phyloP scores from a whole-genome alignment of 2,329 filamentous ascomycete species.

The Fusarium denticulatum region DNA sequence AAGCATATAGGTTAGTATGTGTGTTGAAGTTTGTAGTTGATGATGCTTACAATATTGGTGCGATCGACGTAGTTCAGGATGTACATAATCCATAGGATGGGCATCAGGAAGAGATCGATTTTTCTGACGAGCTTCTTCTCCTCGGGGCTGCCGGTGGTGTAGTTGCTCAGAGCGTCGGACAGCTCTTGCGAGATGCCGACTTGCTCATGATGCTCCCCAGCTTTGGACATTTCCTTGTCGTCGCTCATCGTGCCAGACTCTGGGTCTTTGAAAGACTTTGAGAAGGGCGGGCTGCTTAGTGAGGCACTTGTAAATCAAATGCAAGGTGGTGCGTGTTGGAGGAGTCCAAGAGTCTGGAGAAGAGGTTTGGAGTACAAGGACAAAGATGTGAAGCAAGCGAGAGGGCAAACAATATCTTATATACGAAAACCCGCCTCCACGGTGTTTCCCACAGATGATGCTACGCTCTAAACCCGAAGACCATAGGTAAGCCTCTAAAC shows the following conservation, averaged over 20 bases:
- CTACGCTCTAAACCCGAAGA: neutral
- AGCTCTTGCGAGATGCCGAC: neutral
- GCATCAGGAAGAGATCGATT: neutral
- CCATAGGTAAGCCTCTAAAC: neutral
- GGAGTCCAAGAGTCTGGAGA: neutral
- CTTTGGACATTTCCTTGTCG: neutral
- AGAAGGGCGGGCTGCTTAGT: neutral
- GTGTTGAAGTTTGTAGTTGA: neutral
- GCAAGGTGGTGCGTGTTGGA: no score
- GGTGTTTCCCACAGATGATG: neutral
- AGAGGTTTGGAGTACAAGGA: neutral
- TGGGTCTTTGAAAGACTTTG: fast-evolving
- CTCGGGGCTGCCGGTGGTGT: neutral
- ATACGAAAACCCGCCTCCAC: neutral
- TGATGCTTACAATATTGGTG: neutral
- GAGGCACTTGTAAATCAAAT: neutral
- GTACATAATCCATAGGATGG: neutral
- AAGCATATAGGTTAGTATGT: neutral
- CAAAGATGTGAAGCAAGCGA: neutral
- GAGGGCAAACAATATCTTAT: neutral
- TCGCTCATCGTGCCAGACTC: neutral
- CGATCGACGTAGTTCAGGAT: neutral
- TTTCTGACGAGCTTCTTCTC: neutral
- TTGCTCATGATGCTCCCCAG: neutral
- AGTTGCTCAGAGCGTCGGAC: neutral